Conservation (phyloP, 164 flowering plant genomes). For the Magnolia kwangsiensis region DNA sequence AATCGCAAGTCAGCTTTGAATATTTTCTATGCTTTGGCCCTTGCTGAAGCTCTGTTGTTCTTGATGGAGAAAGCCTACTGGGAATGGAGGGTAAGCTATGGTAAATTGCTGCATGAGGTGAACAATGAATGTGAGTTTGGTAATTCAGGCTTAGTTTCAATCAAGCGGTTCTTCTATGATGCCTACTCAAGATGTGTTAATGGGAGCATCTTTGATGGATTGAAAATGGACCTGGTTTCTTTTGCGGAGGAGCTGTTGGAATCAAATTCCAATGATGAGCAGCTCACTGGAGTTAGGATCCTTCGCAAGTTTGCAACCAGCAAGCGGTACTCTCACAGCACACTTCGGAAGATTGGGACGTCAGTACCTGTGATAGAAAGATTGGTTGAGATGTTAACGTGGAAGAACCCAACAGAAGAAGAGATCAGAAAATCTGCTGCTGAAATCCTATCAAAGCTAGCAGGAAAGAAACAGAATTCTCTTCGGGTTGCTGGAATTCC, state of each 20-base stretch:
- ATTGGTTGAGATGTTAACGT: constrained; percentile 86
- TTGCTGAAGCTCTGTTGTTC: constrained; percentile 81
- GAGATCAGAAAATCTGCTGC: constrained; percentile 79
- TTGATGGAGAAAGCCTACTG: constrained; percentile 82
- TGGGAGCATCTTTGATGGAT: constrained; percentile 90
- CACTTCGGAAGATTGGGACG: constrained; percentile 79
- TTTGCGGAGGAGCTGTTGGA: constrained; percentile 72
- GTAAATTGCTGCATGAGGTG: constrained; percentile 63
- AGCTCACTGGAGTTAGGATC: constrained; percentile 71
- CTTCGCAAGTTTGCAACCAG: constrained; percentile 43
- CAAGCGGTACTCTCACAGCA: constrained; percentile 53
- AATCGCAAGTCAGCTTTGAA: constrained; percentile 65
- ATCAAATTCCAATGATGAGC: constrained; percentile 74
- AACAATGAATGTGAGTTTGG: constrained; percentile 62
- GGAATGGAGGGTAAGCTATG: constrained; percentile 65
- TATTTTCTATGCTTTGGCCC: constrained; percentile 77
- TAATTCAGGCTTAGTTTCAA: constrained; percentile 51
- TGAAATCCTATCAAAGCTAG: constrained; percentile 62
- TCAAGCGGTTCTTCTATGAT: constrained; percentile 82
- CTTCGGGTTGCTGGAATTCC: constrained; percentile 85
- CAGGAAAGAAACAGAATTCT: constrained; percentile 80
- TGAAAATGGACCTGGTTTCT: constrained; percentile 85
- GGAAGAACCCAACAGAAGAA: constrained; percentile 80
- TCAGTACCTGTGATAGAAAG: constrained; percentile 65
- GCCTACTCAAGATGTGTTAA: constrained; percentile 75